Base-by-base conservation (phyloP, 208 protist species). In the Balamuthia mandrillaris region DNA sequence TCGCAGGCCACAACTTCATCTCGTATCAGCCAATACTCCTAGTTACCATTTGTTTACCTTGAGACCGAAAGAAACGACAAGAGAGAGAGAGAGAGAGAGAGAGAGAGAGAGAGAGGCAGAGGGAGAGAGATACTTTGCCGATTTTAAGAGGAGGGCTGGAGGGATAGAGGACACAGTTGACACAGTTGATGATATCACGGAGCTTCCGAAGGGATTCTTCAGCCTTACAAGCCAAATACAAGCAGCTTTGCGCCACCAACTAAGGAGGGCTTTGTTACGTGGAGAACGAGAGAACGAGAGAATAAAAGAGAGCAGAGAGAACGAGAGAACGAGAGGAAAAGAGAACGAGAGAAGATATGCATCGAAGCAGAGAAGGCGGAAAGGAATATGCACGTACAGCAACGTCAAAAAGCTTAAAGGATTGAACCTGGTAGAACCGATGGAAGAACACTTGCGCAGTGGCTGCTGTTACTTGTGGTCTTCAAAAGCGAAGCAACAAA, bases 161-260 rank as follows among this genome's bases (percentile, higher is more conserved):
- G 2, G 77, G 77, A 9, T 83, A 29, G 0, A 83, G 54, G 3
- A 83, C 7, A 41, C 49, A 83, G 54, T 83, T 54, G 54, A 35
- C 44, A 12, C 42, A 21, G 41, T 83, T 83, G 77, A 83, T 83
- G 77, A 83, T 33, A 21, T 83, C 77, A 12, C 77, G 33, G 10
- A 33, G 54, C 27, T 83, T 83, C 0, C 77, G 33, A 2, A 83
- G 54, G 2, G 77, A 56, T 31, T 83, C 77, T 31, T 83, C 77
- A 9, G 77, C 77, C n/a, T 83, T 83, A 44, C 77, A 83, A 12
- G 77, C 77, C 54, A 83, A 39, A 21, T 83, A 83, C 49, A 83
- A 6, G 52, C 77, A 83, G 51, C 56, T 68, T 33, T 83, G 77
- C 18, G 77, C 77, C 77, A 83, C 33, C 52, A 83, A 49, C 77